These are phyloP conservation scores for Pistacia integerrima DNA, from an alignment of 345 rosid species.

Conservation along the genomic window DNA sequence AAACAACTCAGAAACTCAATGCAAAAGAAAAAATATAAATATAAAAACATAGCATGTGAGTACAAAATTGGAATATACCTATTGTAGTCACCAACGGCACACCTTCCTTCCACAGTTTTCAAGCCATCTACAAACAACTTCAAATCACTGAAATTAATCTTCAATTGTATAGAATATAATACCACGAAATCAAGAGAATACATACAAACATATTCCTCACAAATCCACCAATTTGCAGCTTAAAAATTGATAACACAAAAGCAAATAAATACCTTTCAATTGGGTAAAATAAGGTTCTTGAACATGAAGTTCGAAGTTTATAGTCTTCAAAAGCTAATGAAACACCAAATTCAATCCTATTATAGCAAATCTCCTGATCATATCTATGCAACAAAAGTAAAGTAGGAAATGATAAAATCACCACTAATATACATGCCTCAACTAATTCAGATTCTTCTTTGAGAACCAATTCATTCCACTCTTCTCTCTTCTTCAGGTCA, in stretches of 20 bases:
- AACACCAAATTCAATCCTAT: neutral
- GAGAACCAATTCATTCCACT: slow-evolving; percentile 34
- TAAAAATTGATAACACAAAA: neutral
- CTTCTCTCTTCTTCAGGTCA: slow-evolving; percentile 27
- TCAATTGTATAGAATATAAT: neutral
- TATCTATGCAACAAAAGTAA: neutral
- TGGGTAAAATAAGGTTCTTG: slow-evolving; percentile 79
- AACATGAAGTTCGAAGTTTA: slow-evolving; percentile 65
- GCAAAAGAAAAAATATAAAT: neutral
- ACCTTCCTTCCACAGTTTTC: slow-evolving; percentile 83
- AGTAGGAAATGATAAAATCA: neutral
- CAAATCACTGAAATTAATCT: slow-evolving; percentile 6
- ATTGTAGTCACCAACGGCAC: slow-evolving; percentile 68
- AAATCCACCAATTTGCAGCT: neutral
- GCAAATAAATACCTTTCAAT: slow-evolving; percentile 46
- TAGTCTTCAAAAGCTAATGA: slow-evolving; percentile 52
- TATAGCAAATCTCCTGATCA: neutral
- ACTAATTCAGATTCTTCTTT: slow-evolving; percentile 41
- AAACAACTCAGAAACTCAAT: neutral
- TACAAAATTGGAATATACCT: slow-evolving; percentile 30
- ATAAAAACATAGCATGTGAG: neutral
- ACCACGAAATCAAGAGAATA: neutral
- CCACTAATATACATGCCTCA: slow-evolving; percentile 21
- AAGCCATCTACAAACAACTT: slow-evolving; percentile 53
- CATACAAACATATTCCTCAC: neutral